Conservation (phyloP, 1,284 basidiomycete species). For the Agaricales sp. region DNA sequence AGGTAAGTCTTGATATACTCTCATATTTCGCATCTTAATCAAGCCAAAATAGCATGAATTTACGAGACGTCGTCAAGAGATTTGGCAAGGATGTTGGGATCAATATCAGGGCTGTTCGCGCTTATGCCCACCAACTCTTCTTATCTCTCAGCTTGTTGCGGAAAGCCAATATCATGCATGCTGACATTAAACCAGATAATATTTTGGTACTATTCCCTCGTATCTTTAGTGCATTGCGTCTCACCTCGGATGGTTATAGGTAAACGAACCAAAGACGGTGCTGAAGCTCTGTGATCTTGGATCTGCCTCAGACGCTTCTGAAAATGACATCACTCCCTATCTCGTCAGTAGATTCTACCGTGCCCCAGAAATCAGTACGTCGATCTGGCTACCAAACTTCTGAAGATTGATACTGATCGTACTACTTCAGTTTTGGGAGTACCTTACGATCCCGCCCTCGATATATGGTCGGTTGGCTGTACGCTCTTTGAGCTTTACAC, state of each 20-base stretch:
- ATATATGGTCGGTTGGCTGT: slow-evolving; percentile 97
- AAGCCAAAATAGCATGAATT: slow-evolving; percentile 70
- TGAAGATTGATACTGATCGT: slow-evolving; percentile 5
- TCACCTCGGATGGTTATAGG: slow-evolving; percentile 33
- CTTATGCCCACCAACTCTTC: slow-evolving; percentile 96
- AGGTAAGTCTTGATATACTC: slow-evolving; percentile 55
- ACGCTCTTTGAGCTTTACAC: slow-evolving; percentile 98
- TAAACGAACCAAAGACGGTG: slow-evolving; percentile 90
- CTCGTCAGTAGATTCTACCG: slow-evolving; percentile 97
- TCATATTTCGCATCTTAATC: neutral
- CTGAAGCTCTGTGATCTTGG: slow-evolving; percentile 96
- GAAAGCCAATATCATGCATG: slow-evolving; percentile 2
- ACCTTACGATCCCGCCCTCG: slow-evolving; percentile 89
- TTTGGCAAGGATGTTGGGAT: slow-evolving; percentile 98
- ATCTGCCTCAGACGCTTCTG: slow-evolving; percentile 87
- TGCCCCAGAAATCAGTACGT: slow-evolving; percentile 95
- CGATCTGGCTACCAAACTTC: slow-evolving; percentile 6
- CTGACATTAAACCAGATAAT: slow-evolving; percentile 2
- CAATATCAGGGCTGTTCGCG: slow-evolving; percentile 93
- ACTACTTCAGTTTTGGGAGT: slow-evolving; percentile 73
- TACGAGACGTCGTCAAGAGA: slow-evolving; percentile 96
- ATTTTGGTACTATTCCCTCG: slow-evolving; percentile 48
- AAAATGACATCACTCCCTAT: slow-evolving; percentile 97
- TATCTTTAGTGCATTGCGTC: neutral
- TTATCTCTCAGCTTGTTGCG: slow-evolving; percentile 22